phyloP scores from a whole-genome alignment of 768 basidiomycete genomes.

The Mrakia gelida region DNA sequence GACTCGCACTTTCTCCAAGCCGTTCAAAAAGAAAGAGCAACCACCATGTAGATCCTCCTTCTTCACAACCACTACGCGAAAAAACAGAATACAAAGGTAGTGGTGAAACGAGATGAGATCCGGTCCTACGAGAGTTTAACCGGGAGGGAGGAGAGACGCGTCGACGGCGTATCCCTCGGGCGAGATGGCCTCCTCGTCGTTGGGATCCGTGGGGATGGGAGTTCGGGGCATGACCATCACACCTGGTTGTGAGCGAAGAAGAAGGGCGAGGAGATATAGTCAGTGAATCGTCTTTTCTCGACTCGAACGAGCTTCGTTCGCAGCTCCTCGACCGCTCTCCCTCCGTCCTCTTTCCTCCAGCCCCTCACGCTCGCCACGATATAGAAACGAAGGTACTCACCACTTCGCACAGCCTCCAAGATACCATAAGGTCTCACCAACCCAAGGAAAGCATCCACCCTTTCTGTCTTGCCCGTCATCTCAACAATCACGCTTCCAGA shows the following conservation, averaged over 20 bases:
- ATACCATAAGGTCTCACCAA: conserved; percentile 92
- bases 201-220: conserved; percentile 61
- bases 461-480: conserved; percentile 81
- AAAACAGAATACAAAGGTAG: neutral
- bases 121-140: conserved; percentile 49
- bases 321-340: neutral
- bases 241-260: conserved; percentile 51
- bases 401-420: conserved; percentile 89
- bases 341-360: neutral
- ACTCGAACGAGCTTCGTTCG: neutral
- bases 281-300: neutral
- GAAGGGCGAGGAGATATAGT: neutral
- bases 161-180: conserved; percentile 64
- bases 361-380: too few species aligned
- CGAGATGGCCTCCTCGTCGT: conserved; percentile 52
- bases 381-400: conserved; percentile 51
- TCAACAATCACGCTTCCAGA: conserved; percentile 94
- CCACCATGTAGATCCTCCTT: neutral
- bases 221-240: conserved; percentile 98
- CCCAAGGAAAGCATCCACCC: conserved; percentile 88
- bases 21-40: too few species aligned
- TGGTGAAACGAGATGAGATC: neutral
- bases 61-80: neutral
- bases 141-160: conserved; percentile 87
- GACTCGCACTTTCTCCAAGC: too few species aligned